Evolutionary conservation across 306 rosid genomes (phyloP).

Genomic region (Ziziphus jujuba): DNA sequence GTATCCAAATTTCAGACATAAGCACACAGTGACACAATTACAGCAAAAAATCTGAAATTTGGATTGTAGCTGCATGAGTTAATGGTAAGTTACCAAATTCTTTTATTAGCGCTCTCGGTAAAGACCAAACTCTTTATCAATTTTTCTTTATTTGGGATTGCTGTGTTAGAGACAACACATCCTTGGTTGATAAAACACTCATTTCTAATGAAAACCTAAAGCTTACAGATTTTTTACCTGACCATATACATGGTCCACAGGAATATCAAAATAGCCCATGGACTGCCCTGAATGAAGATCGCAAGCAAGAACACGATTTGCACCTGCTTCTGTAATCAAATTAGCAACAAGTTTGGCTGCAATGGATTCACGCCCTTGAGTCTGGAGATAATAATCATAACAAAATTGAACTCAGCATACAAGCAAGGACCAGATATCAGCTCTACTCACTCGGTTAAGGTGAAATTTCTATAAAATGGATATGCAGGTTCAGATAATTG

Average conservation of each 20-base stretch:
- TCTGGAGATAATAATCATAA: slow-evolving; percentile 39
- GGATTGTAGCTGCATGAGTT: neutral
- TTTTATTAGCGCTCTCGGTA: too few relatives aligned
- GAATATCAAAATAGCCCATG: slow-evolving; percentile 97
- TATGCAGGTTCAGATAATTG: neutral
- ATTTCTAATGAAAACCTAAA: neutral
- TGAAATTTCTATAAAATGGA: slow-evolving; percentile 10
- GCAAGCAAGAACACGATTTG: slow-evolving; percentile 98
- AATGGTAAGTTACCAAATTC: too few relatives aligned
- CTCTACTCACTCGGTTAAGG: neutral
- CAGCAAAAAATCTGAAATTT: neutral
- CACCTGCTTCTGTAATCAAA: slow-evolving; percentile 98
- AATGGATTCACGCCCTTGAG: slow-evolving; percentile 99
- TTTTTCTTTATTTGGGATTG: neutral
- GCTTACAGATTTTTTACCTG: slow-evolving; percentile 53
- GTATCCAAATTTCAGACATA: slow-evolving; percentile 7
- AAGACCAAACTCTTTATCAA: neutral
- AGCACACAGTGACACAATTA: neutral
- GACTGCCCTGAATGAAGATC: slow-evolving; percentile 99
- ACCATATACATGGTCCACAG: slow-evolving; percentile 97
- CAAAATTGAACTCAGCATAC: slow-evolving; percentile 15
- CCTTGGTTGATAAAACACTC: slow-evolving; percentile 5
- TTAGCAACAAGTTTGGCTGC: slow-evolving; percentile 99
- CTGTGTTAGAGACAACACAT: slow-evolving; percentile 1
- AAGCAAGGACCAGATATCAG: slow-evolving; percentile 7